Conservation (phyloP, 345 rosid genomes). For the Cardamine chenopodiifolia region DNA sequence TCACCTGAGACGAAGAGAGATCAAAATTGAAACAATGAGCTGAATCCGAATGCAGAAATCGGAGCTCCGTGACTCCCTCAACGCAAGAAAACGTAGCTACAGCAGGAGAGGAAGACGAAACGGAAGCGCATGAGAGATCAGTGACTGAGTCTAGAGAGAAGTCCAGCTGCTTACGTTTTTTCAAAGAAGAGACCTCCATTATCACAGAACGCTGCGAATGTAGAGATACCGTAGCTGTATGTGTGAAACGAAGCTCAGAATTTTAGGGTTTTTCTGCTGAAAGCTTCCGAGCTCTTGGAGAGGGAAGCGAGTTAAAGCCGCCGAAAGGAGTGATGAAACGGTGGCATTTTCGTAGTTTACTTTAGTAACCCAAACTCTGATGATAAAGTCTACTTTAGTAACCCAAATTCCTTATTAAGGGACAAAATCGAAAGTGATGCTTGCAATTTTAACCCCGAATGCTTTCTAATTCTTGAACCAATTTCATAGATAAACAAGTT, state of each 20-base stretch:
- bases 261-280: constrained; percentile 49
- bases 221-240: constrained; percentile 3
- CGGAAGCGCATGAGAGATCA: constrained; percentile 57
- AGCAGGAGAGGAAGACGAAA: constrained; percentile 49
- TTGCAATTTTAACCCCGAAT: neutral
- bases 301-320: constrained; percentile 33
- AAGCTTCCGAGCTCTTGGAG: constrained; percentile 26
- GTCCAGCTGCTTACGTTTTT: constrained; percentile 47
- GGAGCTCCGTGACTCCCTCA: constrained; percentile 59
- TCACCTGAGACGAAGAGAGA: constrained; percentile 58
- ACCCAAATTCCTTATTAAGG: neutral
- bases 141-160: constrained; percentile 60
- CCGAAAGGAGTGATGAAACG: constrained; percentile 29
- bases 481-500: constrained; percentile 12
- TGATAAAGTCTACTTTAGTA: neutral
- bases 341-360: constrained; percentile 27
- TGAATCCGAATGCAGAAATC: constrained; percentile 52
- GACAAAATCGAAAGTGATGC: neutral
- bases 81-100: constrained; percentile 60
- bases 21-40: constrained; percentile 47
- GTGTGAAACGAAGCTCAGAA: constrained; percentile 6
- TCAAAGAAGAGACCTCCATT: constrained; percentile 48
- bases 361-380: too few relatives aligned
- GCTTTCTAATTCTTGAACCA: neutral
- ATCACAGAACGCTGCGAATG: neutral